Percentiles rank a stretch among this genome's conserved stretches.
These are phyloP conservation scores for Buddleja alternifolia DNA, from an alignment of 257 asterid species.

Conservation along the genomic window DNA sequence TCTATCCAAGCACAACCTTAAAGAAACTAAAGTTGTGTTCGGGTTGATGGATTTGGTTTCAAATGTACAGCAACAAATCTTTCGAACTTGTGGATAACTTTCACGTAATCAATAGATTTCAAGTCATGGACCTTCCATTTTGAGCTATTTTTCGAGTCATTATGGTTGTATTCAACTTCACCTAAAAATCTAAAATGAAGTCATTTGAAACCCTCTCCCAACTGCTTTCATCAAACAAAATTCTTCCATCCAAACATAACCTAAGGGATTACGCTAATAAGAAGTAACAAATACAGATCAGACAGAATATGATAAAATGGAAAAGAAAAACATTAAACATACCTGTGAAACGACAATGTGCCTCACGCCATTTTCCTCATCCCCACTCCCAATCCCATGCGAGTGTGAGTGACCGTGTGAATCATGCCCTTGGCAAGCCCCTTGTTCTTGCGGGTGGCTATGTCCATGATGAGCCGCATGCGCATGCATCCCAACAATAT, in stretches of 20 bases:
- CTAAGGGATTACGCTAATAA: background rate
- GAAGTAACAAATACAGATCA: background rate
- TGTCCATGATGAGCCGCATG: constrained; percentile 91
- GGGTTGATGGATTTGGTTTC: no score
- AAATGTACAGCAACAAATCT: no score
- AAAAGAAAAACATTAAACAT: constrained; percentile 26
- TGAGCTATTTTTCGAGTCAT: no score
- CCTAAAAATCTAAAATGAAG: no score
- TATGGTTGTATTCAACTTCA: no score
- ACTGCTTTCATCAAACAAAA: no score
- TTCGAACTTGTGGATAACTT: no score
- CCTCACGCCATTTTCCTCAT: constrained; percentile 66
- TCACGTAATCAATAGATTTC: no score
- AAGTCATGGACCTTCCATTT: no score
- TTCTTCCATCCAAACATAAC: background rate
- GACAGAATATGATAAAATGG: background rate
- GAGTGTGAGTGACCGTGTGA: constrained; percentile 63
- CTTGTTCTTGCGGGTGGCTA: constrained; percentile 68
- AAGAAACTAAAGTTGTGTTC: no score
- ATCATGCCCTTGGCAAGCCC: constrained; percentile 50
- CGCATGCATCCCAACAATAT: constrained; percentile 90
- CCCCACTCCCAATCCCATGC: constrained; percentile 45
- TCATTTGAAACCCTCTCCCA: no score
- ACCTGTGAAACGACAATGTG: constrained; percentile 95
- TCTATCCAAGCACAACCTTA: no score